Evolutionary conservation across 2,329 filamentous ascomycete genomes (phyloP), one percentile per base, ranked within the genome.

Genomic region (Sclerotinia subarctica): DNA sequence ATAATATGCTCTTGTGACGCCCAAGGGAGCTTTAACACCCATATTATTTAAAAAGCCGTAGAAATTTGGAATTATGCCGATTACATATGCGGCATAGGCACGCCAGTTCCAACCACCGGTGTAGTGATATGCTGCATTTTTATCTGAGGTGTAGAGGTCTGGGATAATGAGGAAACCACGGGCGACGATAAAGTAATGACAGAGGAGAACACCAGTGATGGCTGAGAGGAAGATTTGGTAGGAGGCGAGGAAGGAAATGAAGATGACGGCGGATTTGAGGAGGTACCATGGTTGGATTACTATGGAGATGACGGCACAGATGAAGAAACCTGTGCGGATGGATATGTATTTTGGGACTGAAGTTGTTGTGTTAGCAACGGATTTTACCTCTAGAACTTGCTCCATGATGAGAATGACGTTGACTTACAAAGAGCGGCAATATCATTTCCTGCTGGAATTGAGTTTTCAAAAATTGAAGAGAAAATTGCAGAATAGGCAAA

Each of bases 1-100:
- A 69, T 85, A 85, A 72, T 88, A 88, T 75, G 87, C 86, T 21
- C 76, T 73, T 0, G 74, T 77, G 3, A 79, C 73, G 0, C 76
- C 77, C 0, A 76, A 5, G 1, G 80, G 79, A 0, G 77, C 78
- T 0, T 60, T 4, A 5, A 81, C 78, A 1, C 80, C 80, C 76
- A 81, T 78, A 29, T 79, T 77, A 68, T 78, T 76, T 2, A 81
- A 72, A 57, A 82, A 82, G 0, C 79, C 79, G 57, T 78, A 79
- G 59, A 82, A 79, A 56, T 80, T 80, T 0, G 79, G 79, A 6
- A 75, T 73, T n/a, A 81, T 75, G 19, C 78, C 78, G 46, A 79
- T 54, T 1, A 80, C 35, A 29, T 79, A 80, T 0, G 77, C 77
- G 0, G 74, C 65, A 58, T 78, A 79, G 0, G 76, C 78, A 13